phyloP scores from a whole-genome alignment of 768 basidiomycete genomes.

The Hortiboletus flavorubellus region DNA sequence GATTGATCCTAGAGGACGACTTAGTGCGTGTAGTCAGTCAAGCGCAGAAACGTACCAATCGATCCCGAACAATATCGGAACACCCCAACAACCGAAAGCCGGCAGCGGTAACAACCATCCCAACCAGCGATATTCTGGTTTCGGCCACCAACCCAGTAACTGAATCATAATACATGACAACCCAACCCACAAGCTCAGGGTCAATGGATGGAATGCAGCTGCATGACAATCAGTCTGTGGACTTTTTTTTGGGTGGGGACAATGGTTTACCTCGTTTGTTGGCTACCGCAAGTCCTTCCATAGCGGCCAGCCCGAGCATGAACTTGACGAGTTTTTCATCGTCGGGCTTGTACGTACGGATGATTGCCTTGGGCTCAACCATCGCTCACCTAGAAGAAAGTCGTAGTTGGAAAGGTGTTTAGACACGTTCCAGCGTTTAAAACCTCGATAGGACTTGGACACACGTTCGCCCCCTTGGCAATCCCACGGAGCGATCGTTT shows the following conservation, averaged over 20 bases:
- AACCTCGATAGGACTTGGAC: not conserved
- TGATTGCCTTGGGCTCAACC: conserved; percentile 43
- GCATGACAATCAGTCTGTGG: not conserved
- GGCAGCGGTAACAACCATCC: conserved; percentile 62
- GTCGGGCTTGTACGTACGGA: conserved; percentile 47
- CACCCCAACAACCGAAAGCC: conserved; percentile 58
- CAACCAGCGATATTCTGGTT: conserved; percentile 37
- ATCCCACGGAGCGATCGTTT: not conserved
- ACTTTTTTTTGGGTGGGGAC: not conserved
- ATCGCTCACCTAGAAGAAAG: conserved; percentile 24
- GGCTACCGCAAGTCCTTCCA: conserved; percentile 66
- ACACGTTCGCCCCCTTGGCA: conserved; percentile 9
- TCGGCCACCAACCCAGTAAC: conserved; percentile 68
- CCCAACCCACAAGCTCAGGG: conserved; percentile 57
- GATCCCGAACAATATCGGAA: conserved; percentile 60
- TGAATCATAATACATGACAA: conserved; percentile 58
- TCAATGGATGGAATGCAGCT: conserved; percentile 60
- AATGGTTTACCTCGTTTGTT: conserved; percentile 51
- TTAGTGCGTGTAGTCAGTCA: not conserved
- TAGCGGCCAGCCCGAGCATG: conserved; percentile 57
- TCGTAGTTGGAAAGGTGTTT: not conserved
- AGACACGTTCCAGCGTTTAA: not conserved
- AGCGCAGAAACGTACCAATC: conserved; percentile 55
- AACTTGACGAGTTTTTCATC: conserved; percentile 67
- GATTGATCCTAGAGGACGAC: conserved; percentile 53